Evolutionary conservation across 73 alveolate species (phyloP).

Genomic region (Stentor roeselii): DNA sequence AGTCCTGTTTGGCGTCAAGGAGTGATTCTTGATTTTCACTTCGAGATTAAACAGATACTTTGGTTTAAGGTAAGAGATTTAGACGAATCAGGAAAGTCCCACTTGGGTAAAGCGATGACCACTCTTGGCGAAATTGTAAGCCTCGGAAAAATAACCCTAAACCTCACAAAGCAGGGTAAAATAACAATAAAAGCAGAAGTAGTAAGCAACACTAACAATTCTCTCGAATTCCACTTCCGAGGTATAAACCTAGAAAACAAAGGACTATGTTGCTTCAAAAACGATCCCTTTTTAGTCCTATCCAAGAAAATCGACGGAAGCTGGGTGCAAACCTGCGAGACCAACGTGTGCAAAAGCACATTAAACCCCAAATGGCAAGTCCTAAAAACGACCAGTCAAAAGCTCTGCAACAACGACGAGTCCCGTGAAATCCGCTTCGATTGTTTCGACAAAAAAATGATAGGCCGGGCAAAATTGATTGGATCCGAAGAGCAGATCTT

Average conservation of each 20-base stretch:
- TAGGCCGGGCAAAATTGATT: background rate
- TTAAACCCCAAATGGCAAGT: background rate
- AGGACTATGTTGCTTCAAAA: constrained; percentile 3
- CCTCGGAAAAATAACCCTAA: background rate
- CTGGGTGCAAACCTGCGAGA: background rate
- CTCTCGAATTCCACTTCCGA: background rate
- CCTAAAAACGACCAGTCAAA: background rate
- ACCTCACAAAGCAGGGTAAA: background rate
- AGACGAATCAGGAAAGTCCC: background rate
- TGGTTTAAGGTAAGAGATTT: constrained; percentile 49
- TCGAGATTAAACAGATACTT: constrained; percentile 69
- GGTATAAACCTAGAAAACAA: background rate
- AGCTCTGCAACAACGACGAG: background rate
- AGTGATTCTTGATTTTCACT: constrained; percentile 63
- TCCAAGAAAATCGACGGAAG: too few species aligned
- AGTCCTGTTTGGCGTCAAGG: constrained; percentile 64
- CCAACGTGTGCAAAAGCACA: background rate
- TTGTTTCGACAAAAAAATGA: background rate
- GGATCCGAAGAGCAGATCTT: background rate
- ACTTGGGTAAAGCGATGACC: background rate
- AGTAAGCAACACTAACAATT: background rate
- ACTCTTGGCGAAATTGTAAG: background rate
- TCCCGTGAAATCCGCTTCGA: background rate
- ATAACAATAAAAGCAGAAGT: constrained; percentile 20
- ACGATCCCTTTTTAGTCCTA: constrained; percentile 18